phyloP scores from a whole-genome alignment of 2,329 filamentous ascomycete genomes.

The Nemania diffusa region DNA sequence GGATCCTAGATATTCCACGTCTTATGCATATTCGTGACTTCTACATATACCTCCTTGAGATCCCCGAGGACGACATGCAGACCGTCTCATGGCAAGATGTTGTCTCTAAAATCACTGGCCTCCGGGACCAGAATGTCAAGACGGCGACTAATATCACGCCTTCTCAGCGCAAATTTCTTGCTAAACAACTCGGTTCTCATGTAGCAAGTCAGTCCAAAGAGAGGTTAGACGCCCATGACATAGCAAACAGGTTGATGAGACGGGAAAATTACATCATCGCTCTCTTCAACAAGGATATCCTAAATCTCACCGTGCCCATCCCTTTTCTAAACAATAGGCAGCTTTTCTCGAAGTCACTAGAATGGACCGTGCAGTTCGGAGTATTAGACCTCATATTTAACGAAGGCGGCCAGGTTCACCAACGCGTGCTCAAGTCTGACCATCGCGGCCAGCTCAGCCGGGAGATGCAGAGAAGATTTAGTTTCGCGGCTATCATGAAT shows the following conservation, averaged over 20 bases:
- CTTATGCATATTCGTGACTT: conserved; percentile 85
- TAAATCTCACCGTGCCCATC: conserved; percentile 86
- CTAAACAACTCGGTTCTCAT: conserved; percentile 66
- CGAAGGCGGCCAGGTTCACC: conserved; percentile 84
- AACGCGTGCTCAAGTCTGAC: conserved; percentile 85
- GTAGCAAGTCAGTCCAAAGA: conserved; percentile 91
- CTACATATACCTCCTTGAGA: conserved; percentile 82
- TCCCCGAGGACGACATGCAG: conserved; percentile 86
- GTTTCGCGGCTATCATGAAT: conserved; percentile 86
- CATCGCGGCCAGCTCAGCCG: conserved; percentile 82
- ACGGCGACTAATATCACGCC: conserved; percentile 70
- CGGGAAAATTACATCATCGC: conserved; percentile 97
- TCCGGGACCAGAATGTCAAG: conserved; percentile 87
- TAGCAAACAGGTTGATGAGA: conserved; percentile 95
- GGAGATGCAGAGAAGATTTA: conserved; percentile 79
- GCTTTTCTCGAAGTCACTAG: conserved; percentile 87
- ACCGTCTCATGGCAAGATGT: conserved; percentile 95
- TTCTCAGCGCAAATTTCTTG: conserved; percentile 60
- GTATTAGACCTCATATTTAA: conserved; percentile 96
- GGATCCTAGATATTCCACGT: conserved; percentile 76
- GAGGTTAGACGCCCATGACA: conserved; percentile 93
- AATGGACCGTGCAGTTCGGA: conserved; percentile 91
- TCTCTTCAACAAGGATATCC: conserved; percentile 94
- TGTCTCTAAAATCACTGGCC: conserved; percentile 83
- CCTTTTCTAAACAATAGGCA: conserved; percentile 84